Percentiles rank a stretch among this genome's conserved stretches.
phyloP scores from a whole-genome alignment of 305 asterid genomes.

The Solanum hybrid region DNA sequence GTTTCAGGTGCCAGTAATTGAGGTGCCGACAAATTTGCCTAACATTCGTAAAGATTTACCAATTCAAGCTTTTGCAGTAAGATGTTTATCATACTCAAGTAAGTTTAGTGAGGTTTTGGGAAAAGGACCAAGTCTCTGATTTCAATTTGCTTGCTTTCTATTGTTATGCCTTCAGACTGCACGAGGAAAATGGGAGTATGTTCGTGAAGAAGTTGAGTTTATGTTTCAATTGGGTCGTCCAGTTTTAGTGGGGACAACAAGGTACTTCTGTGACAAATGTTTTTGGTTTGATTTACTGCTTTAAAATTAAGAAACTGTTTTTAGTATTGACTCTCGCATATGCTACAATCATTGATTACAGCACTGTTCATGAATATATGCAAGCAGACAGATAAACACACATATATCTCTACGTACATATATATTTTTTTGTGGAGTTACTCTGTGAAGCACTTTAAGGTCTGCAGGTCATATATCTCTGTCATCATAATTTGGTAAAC shows the following conservation, averaged over 20 bases:
- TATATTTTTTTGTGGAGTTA: not conserved
- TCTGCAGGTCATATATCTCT: not conserved
- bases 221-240: slow-evolving; percentile 93
- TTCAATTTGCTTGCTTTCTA: slow-evolving; percentile 20
- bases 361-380: not conserved
- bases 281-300: slow-evolving; percentile 10
- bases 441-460: not conserved
- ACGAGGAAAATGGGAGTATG: slow-evolving; percentile 88
- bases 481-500: not conserved
- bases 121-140: slow-evolving; percentile 5
- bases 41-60: slow-evolving; percentile 86
- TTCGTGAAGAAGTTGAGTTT: slow-evolving; percentile 72
- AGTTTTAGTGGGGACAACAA: slow-evolving; percentile 93
- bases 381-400: not conserved
- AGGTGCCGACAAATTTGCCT: slow-evolving; percentile 88
- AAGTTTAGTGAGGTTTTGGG: slow-evolving; percentile 4
- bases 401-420: not conserved
- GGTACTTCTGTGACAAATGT: slow-evolving; percentile 40
- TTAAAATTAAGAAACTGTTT: not conserved
- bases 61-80: slow-evolving; percentile 93
- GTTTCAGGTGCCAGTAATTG: slow-evolving; percentile 92
- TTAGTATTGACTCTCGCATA: not conserved
- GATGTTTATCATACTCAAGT: slow-evolving; percentile 16
- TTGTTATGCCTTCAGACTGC: slow-evolving; percentile 55
- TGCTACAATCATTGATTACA: slow-evolving; percentile 1